These are phyloP conservation scores for Thalassia testudinum DNA, from an alignment of 116 monocot species.

Conservation along the genomic window DNA sequence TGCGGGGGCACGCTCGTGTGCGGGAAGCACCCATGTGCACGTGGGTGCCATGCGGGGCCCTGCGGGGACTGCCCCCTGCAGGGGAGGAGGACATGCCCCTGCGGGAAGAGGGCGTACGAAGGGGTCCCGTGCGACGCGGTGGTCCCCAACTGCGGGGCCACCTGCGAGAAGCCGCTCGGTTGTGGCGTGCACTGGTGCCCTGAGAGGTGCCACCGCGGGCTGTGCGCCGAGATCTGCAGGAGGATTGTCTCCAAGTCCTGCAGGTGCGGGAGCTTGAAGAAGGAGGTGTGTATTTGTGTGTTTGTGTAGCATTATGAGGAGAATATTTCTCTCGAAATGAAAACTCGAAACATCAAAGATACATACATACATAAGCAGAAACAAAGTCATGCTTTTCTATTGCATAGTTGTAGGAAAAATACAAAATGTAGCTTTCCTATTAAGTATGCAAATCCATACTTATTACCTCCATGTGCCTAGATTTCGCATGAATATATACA, in stretches of 20 bases:
- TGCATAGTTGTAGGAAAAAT: too few species aligned
- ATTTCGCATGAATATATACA: too few species aligned
- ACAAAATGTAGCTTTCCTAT: too few species aligned
- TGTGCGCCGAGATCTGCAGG: conserved; percentile 68
- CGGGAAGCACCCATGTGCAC: conserved; percentile 54
- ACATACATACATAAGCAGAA: too few species aligned
- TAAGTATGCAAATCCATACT: too few species aligned
- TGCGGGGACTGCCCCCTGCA: conserved; percentile 68
- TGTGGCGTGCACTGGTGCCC: conserved; percentile 65
- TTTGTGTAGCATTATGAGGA: too few species aligned
- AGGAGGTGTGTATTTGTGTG: conserved; percentile 38
- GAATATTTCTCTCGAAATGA: too few species aligned
- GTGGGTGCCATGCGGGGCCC: conserved; percentile 65
- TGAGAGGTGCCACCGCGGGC: conserved; percentile 77
- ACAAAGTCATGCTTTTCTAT: too few species aligned
- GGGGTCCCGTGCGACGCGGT: conserved; percentile 46
- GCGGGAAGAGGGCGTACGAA: conserved; percentile 63
- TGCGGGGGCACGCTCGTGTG: conserved; percentile 50
- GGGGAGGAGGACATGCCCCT: conserved; percentile 79
- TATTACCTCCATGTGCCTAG: too few species aligned
- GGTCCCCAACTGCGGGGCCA: conserved; percentile 60
- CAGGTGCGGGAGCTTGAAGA: conserved; percentile 75
- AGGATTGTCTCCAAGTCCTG: conserved; percentile 48
- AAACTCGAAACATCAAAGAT: too few species aligned
- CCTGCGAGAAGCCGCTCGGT: conserved; percentile 63